phyloP scores from a whole-genome alignment of 441 rosid genomes.

The Erysimum pusillum region DNA sequence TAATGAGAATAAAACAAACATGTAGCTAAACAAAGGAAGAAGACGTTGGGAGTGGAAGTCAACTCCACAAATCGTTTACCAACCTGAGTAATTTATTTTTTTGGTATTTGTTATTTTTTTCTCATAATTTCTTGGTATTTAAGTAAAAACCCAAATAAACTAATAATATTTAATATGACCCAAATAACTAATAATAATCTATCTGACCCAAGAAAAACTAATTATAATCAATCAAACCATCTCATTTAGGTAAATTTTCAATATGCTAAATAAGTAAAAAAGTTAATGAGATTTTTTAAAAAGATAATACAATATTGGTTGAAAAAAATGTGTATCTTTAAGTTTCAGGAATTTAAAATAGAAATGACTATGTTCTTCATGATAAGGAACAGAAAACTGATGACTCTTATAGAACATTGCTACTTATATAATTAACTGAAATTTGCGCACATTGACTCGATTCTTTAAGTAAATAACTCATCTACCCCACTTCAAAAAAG shows the following conservation, averaged over 20 bases:
- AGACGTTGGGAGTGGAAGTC: slow-evolving; percentile 5
- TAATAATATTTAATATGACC: background rate
- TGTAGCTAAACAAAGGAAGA: no score
- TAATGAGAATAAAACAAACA: no score
- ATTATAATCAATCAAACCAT: background rate
- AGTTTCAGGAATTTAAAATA: background rate
- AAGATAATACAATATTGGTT: background rate
- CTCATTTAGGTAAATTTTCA: background rate
- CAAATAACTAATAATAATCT: background rate
- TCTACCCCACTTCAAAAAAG: no score
- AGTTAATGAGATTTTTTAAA: background rate
- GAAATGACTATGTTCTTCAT: background rate
- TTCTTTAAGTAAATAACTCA: no score
- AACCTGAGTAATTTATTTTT: background rate
- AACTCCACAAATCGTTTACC: slow-evolving; percentile 10
- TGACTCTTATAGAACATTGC: slow-evolving; percentile 6
- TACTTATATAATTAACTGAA: no score
- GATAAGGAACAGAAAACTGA: slow-evolving; percentile 22
- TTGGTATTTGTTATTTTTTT: background rate
- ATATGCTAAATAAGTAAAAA: background rate
- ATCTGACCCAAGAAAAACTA: background rate
- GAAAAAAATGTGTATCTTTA: background rate
- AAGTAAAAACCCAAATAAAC: background rate
- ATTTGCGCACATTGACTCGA: no score
- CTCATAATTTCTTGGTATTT: background rate